phyloP scores from a whole-genome alignment of 179 eudicot species.

The Drosera spatulata region DNA sequence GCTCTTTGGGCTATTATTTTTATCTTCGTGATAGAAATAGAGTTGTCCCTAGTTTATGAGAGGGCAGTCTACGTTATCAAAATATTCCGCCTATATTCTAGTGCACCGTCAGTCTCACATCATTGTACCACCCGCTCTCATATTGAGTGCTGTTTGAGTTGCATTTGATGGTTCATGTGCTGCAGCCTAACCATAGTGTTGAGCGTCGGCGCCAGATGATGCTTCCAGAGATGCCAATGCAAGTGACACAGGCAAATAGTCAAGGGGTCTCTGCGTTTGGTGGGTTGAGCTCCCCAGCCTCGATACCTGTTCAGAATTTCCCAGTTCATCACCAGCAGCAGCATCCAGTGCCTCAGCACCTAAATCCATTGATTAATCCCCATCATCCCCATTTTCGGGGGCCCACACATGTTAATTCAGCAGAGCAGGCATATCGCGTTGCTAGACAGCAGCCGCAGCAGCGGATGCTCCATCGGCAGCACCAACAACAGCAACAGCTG shows the following conservation, averaged over 20 bases:
- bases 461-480: conserved; percentile 45
- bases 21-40: too few species aligned
- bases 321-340: conserved; percentile 56
- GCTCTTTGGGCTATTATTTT: too few species aligned
- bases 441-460: conserved; percentile 79
- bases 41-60: too few species aligned
- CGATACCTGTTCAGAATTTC: conserved; percentile 43
- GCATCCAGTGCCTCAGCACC: conserved; percentile 45
- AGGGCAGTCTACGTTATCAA: too few species aligned
- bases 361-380: conserved; percentile 41
- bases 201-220: conserved; percentile 70
- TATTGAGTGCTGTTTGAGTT: background rate
- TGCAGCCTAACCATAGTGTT: conserved; percentile 50
- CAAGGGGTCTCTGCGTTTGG: conserved; percentile 47
- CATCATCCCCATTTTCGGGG: conserved; percentile 62
- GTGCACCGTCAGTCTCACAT: too few species aligned
- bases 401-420: conserved; percentile 27
- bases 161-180: conserved; percentile 8
- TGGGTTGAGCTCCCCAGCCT: conserved; percentile 32
- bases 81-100: too few species aligned
- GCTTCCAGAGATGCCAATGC: conserved; percentile 56
- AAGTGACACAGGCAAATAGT: conserved; percentile 41
- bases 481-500: conserved; percentile 32
- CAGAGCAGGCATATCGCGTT: conserved; percentile 41
- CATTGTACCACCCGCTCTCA: too few species aligned